Conservation (phyloP, 306 rosid genomes). For the Pachyrhizus erosus region DNA sequence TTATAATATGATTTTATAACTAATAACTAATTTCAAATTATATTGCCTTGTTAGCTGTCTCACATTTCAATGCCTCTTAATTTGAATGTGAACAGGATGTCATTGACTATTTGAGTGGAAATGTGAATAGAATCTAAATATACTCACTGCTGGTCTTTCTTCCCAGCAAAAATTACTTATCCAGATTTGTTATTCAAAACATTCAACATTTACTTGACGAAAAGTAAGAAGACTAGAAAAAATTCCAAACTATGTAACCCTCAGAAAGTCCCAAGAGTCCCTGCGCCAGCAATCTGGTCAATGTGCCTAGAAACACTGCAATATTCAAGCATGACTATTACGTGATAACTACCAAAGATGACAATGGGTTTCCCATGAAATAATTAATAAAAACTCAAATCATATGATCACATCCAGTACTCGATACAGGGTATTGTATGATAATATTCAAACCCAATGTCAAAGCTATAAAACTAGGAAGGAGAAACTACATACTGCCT, state of each 20-base stretch:
- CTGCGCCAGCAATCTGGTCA: background rate
- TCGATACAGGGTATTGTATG: background rate
- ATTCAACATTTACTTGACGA: background rate
- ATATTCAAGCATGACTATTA: background rate
- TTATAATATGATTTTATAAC: background rate
- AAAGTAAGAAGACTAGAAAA: background rate
- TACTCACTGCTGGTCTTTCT: background rate
- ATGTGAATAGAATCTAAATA: background rate
- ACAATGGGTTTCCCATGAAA: background rate
- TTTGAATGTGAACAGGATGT: background rate
- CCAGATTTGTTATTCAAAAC: conserved; percentile 4
- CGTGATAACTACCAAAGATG: background rate
- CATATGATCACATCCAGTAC: background rate
- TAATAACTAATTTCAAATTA: background rate
- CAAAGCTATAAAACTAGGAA: conserved; percentile 21
- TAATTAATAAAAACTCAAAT: conserved; percentile 11
- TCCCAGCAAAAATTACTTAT: background rate
- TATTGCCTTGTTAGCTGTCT: background rate
- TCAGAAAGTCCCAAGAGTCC: background rate
- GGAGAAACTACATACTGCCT: conserved; percentile 28
- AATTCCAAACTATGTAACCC: background rate
- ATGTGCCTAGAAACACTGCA: background rate
- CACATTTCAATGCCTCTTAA: background rate
- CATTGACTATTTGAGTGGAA: background rate
- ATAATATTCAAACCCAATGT: conserved; percentile 4